Evolutionary conservation across 2,329 filamentous ascomycete genomes (phyloP).

Genomic region (Microdochium bolleyi): DNA sequence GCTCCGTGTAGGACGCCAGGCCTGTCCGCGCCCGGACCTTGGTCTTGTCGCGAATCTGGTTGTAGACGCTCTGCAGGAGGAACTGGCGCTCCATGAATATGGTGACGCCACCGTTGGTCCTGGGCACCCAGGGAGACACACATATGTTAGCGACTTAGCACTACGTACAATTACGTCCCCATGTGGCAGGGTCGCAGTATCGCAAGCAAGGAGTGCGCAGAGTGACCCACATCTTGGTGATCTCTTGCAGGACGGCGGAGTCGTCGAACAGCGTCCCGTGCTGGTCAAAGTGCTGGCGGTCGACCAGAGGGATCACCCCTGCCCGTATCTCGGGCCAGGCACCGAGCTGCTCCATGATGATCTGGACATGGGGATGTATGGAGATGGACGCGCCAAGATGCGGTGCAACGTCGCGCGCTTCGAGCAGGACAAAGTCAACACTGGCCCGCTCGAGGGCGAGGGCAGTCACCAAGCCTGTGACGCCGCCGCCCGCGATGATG

Average conservation of each 20-base stretch:
- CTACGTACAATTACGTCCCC: too few relatives aligned
- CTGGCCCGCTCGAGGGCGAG: slow-evolving; percentile 8
- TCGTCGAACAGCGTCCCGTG: slow-evolving; percentile 4
- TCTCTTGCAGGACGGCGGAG: slow-evolving; percentile 3
- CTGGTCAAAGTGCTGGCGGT: slow-evolving; percentile 6
- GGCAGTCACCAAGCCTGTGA: slow-evolving; percentile 6
- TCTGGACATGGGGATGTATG: slow-evolving; percentile 4
- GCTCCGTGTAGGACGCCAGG: slow-evolving; percentile 6
- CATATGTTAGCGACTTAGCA: too few relatives aligned
- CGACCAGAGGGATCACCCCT: slow-evolving; percentile 4
- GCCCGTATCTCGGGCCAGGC: slow-evolving; percentile 4
- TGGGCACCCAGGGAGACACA: slow-evolving; percentile 3
- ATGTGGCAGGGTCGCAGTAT: too few relatives aligned
- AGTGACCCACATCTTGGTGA: not conserved
- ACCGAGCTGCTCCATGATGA: slow-evolving; percentile 9
- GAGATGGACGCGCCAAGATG: slow-evolving; percentile 7
- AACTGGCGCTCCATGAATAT: slow-evolving; percentile 9
- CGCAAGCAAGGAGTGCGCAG: too few relatives aligned
- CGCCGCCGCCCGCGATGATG: slow-evolving; percentile 9
- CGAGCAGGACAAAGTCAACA: slow-evolving; percentile 9
- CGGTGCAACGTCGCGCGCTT: slow-evolving; percentile 8
- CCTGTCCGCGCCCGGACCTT: slow-evolving; percentile 3
- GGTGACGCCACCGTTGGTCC: slow-evolving; percentile 1
- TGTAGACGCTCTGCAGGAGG: slow-evolving; percentile 5
- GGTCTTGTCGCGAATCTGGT: slow-evolving; percentile 7